phyloP scores from a whole-genome alignment of 2,329 filamentous ascomycete species.

The Colletotrichum trifolii region DNA sequence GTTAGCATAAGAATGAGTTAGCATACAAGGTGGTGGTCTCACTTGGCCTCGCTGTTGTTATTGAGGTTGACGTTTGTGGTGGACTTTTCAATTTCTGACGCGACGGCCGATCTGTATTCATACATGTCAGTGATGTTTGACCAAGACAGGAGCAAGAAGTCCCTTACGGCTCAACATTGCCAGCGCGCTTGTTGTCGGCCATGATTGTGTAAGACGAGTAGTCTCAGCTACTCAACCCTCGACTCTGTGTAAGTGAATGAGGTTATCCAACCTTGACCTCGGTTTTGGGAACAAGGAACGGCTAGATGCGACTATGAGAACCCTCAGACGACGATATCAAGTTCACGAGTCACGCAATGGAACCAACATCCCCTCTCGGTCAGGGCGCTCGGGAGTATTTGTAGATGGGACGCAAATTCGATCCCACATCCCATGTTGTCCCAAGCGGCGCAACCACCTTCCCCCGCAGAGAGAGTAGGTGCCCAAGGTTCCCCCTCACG shows the following conservation, averaged over 20 bases:
- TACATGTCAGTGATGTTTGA: not conserved
- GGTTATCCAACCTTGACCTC: not conserved
- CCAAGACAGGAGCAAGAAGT: not conserved
- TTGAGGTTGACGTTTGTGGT: slow-evolving; percentile 51
- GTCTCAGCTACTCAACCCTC: not conserved
- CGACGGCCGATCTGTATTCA: not conserved
- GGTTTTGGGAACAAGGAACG: not conserved
- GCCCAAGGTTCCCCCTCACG: not conserved
- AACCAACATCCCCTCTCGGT: no score
- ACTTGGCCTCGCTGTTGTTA: slow-evolving; percentile 59
- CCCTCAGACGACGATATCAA: no score
- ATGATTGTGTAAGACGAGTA: slow-evolving; percentile 2
- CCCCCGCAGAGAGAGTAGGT: not conserved
- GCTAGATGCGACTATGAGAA: no score
- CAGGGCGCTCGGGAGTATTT: slow-evolving; percentile 15
- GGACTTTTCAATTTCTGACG: slow-evolving; percentile 21
- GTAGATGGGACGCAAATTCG: slow-evolving; percentile 23
- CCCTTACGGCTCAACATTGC: slow-evolving; percentile 7
- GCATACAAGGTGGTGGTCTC: slow-evolving; percentile 36
- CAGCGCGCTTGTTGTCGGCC: slow-evolving; percentile 25
- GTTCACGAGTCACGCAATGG: no score
- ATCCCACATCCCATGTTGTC: slow-evolving; percentile 9
- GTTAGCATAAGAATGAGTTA: slow-evolving; percentile 31
- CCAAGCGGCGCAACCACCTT: slow-evolving; percentile 25
- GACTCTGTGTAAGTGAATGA: not conserved